phyloP scores from a whole-genome alignment of 345 rosid species.

The Lepidium aucheri region DNA sequence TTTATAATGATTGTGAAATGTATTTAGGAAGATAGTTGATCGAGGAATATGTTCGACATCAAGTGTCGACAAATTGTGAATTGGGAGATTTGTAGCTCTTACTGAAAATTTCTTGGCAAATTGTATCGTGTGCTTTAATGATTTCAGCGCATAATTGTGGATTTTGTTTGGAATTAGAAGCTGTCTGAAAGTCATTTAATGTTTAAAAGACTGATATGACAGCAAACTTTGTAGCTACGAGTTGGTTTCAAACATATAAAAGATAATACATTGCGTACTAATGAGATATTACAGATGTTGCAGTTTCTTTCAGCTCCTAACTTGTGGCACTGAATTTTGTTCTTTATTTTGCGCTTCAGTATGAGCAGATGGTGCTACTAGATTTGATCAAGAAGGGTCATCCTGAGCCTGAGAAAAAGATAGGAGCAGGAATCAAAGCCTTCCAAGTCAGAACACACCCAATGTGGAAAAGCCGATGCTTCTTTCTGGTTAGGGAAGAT shows the following conservation, averaged over 20 bases:
- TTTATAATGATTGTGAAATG: background rate
- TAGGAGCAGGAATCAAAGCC: conserved; percentile 60
- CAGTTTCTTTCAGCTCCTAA: background rate
- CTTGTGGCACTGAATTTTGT: background rate
- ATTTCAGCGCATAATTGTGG: background rate
- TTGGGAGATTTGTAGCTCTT: background rate
- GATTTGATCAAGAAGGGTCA: conserved; percentile 85
- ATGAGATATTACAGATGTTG: background rate
- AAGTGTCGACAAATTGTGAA: background rate
- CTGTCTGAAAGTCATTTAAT: background rate
- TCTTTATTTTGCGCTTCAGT: conserved; percentile 33
- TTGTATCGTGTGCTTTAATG: background rate
- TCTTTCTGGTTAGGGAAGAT: conserved; percentile 76
- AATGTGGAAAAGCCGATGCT: conserved; percentile 63
- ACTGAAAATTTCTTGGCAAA: background rate
- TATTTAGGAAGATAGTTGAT: background rate
- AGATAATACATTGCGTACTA: background rate
- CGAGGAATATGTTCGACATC: background rate
- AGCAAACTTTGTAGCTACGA: background rate
- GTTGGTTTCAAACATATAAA: background rate
- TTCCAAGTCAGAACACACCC: conserved; percentile 79
- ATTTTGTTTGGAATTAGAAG: background rate
- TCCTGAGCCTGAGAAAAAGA: conserved; percentile 67
- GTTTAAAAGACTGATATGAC: background rate
- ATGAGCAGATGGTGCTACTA: conserved; percentile 64